phyloP scores from a whole-genome alignment of 257 asterid species.

The Solanum chiquidenum region DNA sequence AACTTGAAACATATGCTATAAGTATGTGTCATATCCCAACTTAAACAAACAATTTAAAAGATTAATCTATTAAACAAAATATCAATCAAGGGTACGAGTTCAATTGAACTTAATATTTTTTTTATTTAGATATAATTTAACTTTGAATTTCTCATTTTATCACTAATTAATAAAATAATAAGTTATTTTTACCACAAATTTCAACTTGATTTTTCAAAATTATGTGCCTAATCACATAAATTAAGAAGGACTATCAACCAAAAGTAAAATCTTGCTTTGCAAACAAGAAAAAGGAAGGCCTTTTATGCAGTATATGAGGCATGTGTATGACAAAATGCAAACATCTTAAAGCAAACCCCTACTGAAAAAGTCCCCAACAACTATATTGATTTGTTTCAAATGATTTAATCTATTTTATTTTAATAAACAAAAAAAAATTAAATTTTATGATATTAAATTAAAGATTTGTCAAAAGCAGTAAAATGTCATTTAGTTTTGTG shows the following conservation, averaged over 20 bases:
- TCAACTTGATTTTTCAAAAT: no score
- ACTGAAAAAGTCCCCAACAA: not conserved
- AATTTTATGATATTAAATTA: no score
- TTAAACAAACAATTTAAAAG: not conserved
- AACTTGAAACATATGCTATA: not conserved
- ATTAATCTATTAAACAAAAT: not conserved
- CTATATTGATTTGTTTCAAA: not conserved
- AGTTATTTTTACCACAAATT: not conserved
- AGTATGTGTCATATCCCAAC: not conserved
- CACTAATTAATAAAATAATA: not conserved
- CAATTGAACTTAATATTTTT: no score
- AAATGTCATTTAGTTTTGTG: not conserved
- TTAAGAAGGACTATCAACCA: not conserved
- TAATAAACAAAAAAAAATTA: no score
- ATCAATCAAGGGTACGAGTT: not conserved
- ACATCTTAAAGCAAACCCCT: not conserved
- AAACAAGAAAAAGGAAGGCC: not conserved
- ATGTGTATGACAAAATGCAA: conserved; percentile 2
- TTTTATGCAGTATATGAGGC: not conserved
- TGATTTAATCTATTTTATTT: no score
- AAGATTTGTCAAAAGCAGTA: not conserved
- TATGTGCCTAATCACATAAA: not conserved
- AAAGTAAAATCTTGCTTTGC: not conserved
- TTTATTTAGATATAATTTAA: not conserved
- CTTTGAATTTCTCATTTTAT: not conserved